These are phyloP conservation scores for Ganoderma lucidum DNA, from an alignment of 1,284 basidiomycete genomes.

Conservation along the genomic window DNA sequence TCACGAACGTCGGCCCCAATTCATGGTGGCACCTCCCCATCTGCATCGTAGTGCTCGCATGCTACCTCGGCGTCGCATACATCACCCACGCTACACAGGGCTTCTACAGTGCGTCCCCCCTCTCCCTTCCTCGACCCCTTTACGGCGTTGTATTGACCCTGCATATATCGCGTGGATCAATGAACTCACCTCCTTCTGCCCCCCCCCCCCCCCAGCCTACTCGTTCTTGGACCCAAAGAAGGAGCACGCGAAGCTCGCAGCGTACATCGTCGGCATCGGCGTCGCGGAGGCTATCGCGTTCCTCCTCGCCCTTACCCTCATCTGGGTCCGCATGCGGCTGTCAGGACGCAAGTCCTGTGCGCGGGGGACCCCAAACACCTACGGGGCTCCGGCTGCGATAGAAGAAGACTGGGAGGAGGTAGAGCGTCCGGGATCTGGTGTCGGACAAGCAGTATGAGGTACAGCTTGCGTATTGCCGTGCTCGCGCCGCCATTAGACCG, in stretches of 20 bases:
- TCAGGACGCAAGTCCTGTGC: constrained; percentile 9
- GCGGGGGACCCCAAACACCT: not conserved
- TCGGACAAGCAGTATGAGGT: constrained; percentile 17
- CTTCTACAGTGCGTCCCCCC: constrained; percentile 62
- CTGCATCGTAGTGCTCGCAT: constrained; percentile 56
- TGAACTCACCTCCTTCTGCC: not conserved
- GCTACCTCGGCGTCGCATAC: constrained; percentile 74
- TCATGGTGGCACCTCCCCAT: constrained; percentile 62
- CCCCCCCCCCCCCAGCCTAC: constrained; percentile 46
- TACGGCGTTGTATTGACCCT: not conserved
- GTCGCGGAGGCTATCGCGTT: constrained; percentile 37
- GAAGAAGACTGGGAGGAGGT: constrained; percentile 37
- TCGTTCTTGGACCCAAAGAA: constrained; percentile 52
- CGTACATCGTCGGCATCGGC: constrained; percentile 49
- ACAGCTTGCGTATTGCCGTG: constrained; percentile 11
- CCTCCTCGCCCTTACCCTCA: constrained; percentile 33
- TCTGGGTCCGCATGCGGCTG: constrained; percentile 29
- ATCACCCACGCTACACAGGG: constrained; percentile 65
- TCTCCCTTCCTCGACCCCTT: not conserved
- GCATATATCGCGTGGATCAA: too few relatives aligned
- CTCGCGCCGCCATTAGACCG: not conserved
- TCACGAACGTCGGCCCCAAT: constrained; percentile 57
- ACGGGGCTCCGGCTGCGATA: constrained; percentile 6
- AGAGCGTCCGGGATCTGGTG: constrained; percentile 24
- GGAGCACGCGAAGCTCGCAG: constrained; percentile 48